These are phyloP conservation scores for Aspergillus neoniger DNA, from an alignment of 2,329 filamentous ascomycete genomes.

Conservation along the genomic window DNA sequence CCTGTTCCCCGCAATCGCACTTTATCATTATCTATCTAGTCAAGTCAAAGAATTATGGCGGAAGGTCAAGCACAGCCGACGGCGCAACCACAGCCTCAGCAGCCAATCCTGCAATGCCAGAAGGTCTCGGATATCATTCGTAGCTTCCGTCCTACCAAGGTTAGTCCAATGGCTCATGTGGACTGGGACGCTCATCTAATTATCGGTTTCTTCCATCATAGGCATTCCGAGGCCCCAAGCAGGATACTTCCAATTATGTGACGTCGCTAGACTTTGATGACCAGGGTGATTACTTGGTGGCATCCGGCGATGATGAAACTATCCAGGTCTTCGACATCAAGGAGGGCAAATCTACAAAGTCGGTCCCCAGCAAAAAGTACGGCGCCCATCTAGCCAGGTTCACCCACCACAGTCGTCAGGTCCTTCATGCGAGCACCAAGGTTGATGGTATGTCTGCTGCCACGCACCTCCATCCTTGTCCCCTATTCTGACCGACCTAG, in stretches of 20 bases:
- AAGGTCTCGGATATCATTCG: constrained; percentile 77
- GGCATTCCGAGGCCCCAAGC: constrained; percentile 40
- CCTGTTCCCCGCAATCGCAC: constrained; percentile 10
- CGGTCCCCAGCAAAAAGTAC: constrained; percentile 92
- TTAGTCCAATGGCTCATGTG: constrained; percentile 40
- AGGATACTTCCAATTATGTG: constrained; percentile 59
- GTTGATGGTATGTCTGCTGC: constrained; percentile 67
- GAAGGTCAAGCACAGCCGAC: constrained; percentile 27
- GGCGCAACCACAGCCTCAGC: constrained; percentile 26
- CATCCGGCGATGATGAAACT: constrained; percentile 89
- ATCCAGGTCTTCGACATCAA: constrained; percentile 94
- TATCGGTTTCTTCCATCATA: constrained; percentile 18
- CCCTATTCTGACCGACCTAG: constrained; percentile 25
- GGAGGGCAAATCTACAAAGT: constrained; percentile 86
- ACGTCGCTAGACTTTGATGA: constrained; percentile 97
- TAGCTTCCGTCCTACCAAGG: constrained; percentile 77
- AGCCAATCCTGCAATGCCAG: constrained; percentile 49
- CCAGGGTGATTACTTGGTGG: constrained; percentile 87
- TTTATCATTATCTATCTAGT: neutral
- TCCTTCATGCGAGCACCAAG: constrained; percentile 95
- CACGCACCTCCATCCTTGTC: neutral
- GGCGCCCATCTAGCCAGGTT: constrained; percentile 92
- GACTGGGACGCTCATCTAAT: neutral
- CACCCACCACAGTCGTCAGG: constrained; percentile 85
- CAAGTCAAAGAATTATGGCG: constrained; percentile 26